Evolutionary conservation across 1,284 basidiomycete species (phyloP), one percentile per base, ranked within the genome.

Genomic region (Papiliotrema laurentii): DNA sequence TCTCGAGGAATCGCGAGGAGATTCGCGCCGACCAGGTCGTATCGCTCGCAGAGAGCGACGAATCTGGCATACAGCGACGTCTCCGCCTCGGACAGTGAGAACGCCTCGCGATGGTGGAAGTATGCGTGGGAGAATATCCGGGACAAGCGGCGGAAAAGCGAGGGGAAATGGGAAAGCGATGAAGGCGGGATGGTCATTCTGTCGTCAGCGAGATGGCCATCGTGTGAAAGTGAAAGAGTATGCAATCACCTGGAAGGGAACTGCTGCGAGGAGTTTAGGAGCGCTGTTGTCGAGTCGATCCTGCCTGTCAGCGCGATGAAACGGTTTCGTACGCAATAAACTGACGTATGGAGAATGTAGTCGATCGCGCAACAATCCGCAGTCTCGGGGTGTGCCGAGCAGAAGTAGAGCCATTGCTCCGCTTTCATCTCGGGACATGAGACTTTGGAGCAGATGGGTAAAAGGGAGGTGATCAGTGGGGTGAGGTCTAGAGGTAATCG

Each of bases 401-500:
- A 98, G 3, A 97, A 77, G 73, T 94, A 97, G 37, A 91, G 79
- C 90, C 93, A 97, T 77, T 97, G 90, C 45, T 87, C 89, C 14
- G 93, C 92, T 70, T 94, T 94, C 93, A 97, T 97, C 70, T 94
- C 87, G 2, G 89, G 87, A 76, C 93, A 97, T 9, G 86, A 82
- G 44, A 80, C 74, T 34, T 87, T 82, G 9, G 83, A 87, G 65
- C 93, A 97, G 64, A 89, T 85, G 54, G 83, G 80, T 63, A 94
- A 85, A 18, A 97, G 79, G 61, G 84, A 83, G 2, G 86, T 89
- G 43, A 97, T 84, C 45, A 97, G 81, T 0, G 92, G 89, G 0
- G 89, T 87, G 18, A 97, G 79, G 69, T 97, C 93, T 67, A 90
- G 88, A 1, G 91, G 89, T 35, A 97, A 81, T 18, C 93, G 88